These are phyloP conservation scores for Beauveria asiatica DNA, from an alignment of 2,329 filamentous ascomycete species.

Conservation along the genomic window DNA sequence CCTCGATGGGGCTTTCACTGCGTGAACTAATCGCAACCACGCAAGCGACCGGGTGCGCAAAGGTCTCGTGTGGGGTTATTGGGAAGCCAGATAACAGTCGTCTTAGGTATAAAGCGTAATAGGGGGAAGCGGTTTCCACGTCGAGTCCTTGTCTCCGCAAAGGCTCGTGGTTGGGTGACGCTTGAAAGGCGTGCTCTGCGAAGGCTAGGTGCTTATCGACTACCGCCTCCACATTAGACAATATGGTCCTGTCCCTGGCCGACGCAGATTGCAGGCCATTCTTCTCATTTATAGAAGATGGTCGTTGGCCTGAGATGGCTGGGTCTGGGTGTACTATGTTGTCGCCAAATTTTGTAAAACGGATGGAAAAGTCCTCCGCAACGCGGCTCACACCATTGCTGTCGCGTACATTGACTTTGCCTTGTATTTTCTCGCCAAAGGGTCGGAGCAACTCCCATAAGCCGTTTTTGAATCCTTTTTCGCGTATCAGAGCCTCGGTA, in stretches of 20 bases:
- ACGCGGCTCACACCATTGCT: slow-evolving; percentile 75
- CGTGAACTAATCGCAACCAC: slow-evolving; percentile 92
- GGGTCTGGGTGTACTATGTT: slow-evolving; percentile 44
- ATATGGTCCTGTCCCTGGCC: slow-evolving; percentile 22
- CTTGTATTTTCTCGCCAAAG: slow-evolving; percentile 80
- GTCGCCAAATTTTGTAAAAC: slow-evolving; percentile 67
- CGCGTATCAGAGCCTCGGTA: slow-evolving; percentile 67
- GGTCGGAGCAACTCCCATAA: slow-evolving; percentile 80
- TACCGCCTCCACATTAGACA: slow-evolving; percentile 68
- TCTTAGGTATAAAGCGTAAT: slow-evolving; percentile 78
- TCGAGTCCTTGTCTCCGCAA: slow-evolving; percentile 35
- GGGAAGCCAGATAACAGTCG: slow-evolving; percentile 73
- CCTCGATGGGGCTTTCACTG: slow-evolving; percentile 75
- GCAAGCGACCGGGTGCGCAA: slow-evolving; percentile 87
- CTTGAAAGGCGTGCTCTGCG: slow-evolving; percentile 53
- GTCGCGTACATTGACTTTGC: slow-evolving; percentile 84
- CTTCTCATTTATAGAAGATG: slow-evolving; percentile 34
- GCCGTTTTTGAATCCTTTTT: slow-evolving; percentile 78
- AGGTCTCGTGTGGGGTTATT: slow-evolving; percentile 80
- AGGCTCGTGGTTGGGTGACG: slow-evolving; percentile 26
- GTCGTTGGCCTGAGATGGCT: slow-evolving; percentile 19
- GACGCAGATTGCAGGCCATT: slow-evolving; percentile 20
- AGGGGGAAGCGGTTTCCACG: slow-evolving; percentile 55
- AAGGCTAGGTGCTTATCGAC: slow-evolving; percentile 72
- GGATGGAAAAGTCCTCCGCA: slow-evolving; percentile 84